Evolutionary conservation across 2,329 filamentous ascomycete species (phyloP).

Genomic region (Xylariaceae sp.): DNA sequence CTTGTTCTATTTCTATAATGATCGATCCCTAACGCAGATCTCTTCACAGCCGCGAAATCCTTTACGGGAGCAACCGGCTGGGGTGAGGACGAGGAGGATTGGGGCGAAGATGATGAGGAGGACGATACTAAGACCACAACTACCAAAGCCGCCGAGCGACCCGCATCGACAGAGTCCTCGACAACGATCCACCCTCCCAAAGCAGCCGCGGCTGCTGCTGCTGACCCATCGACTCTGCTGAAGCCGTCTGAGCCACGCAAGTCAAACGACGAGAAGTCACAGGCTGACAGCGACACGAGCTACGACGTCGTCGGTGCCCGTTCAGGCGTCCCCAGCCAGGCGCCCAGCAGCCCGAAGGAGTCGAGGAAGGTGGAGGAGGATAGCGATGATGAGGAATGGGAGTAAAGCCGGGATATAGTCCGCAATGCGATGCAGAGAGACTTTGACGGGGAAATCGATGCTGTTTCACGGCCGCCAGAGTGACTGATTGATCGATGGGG

Average conservation of each 20-base stretch:
- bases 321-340: slow-evolving; percentile 73
- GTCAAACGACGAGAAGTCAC: slow-evolving; percentile 85
- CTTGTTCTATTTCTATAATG: too few relatives aligned
- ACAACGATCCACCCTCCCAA: slow-evolving; percentile 55
- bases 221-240: slow-evolving; percentile 35
- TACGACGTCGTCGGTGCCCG: slow-evolving; percentile 86
- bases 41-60: too few relatives aligned
- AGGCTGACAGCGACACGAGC: slow-evolving; percentile 89
- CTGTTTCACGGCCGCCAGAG: too few relatives aligned
- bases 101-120: slow-evolving; percentile 47
- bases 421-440: too few relatives aligned
- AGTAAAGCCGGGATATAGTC: too few relatives aligned
- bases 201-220: not conserved
- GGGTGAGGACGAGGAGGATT: slow-evolving; percentile 66
- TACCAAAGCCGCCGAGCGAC: slow-evolving; percentile 35
- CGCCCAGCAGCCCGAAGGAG: slow-evolving; percentile 64
- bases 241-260: slow-evolving; percentile 65
- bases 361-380: slow-evolving; percentile 60
- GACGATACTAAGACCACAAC: slow-evolving; percentile 35
- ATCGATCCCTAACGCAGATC: too few relatives aligned
- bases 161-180: slow-evolving; percentile 52
- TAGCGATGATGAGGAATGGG: slow-evolving; percentile 47
- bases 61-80: slow-evolving; percentile 53
- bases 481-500: too few relatives aligned
- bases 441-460: too few relatives aligned